Conservation (phyloP, 2,329 filamentous ascomycete genomes). For the Arthrocladium fulminans region DNA sequence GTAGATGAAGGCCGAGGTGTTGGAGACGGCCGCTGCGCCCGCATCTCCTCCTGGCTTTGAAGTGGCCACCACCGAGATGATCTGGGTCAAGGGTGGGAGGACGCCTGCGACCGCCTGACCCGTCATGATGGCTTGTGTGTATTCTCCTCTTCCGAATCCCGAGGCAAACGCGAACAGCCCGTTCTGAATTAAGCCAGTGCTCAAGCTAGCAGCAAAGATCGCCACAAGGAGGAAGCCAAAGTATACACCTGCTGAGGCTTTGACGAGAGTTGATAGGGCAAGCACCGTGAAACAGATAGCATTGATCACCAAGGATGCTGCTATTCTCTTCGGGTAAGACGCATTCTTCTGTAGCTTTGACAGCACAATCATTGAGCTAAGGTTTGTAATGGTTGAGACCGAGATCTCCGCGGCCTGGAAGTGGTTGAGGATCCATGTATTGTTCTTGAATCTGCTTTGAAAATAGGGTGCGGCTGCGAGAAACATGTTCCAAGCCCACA, state of each 20-base stretch:
- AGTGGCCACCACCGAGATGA: slow-evolving; percentile 67
- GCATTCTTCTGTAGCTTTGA: slow-evolving; percentile 72
- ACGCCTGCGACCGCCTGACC: slow-evolving; percentile 90
- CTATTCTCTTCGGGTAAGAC: slow-evolving; percentile 82
- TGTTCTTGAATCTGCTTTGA: slow-evolving; percentile 64
- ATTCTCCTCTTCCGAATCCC: slow-evolving; percentile 75
- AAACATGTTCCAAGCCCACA: slow-evolving; percentile 99
- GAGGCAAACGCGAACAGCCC: slow-evolving; percentile 87
- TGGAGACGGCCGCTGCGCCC: slow-evolving; percentile 37
- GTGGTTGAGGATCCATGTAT: slow-evolving; percentile 63
- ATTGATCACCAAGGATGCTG: slow-evolving; percentile 65
- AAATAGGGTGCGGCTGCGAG: slow-evolving; percentile 92
- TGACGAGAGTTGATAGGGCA: slow-evolving; percentile 66
- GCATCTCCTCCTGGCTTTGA: slow-evolving; percentile 31
- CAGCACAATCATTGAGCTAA: slow-evolving; percentile 65
- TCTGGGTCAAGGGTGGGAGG: slow-evolving; percentile 77
- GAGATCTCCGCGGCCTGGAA: slow-evolving; percentile 87
- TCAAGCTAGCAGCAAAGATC: slow-evolving; percentile 69
- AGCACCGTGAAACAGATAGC: slow-evolving; percentile 67
- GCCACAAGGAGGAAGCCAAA: slow-evolving; percentile 73
- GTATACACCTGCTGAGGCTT: slow-evolving; percentile 59
- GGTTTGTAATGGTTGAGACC: slow-evolving; percentile 75
- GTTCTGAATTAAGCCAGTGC: slow-evolving; percentile 82
- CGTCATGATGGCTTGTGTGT: slow-evolving; percentile 93
- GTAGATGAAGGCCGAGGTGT: slow-evolving; percentile 74